Base-by-base conservation (phyloP, 805 yeast species). In the Yarrowia porcina region DNA sequence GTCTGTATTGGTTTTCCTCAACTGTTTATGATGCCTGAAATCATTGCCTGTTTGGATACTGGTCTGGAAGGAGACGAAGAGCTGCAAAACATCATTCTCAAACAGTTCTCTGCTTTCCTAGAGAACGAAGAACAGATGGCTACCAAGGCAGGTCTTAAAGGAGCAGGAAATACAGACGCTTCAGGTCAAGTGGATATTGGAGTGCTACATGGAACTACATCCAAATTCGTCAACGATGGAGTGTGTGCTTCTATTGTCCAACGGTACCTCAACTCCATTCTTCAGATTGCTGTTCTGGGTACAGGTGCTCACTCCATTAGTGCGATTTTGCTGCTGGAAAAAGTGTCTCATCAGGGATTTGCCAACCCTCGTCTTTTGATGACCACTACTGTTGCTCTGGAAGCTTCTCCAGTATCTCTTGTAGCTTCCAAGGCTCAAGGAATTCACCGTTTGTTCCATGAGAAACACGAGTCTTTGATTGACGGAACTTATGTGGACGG, bases 231-330 rank as follows among this genome's bases (percentile, higher is more conserved):
- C 25, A 81, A 78, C 68, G 94, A 89, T 69, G 88, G 91, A 13
- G 83, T 89, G 0, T 86, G 94, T 70, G 82, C 93, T 0, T 86
- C 88, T 0, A 68, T 90, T 11, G 86, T 84, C 4, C 90, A 89
- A 62, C 74, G 90, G 36, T 89, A 85, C 68, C 71, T 86, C 57
- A 33, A 21, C 4, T 30, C 74, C 2, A 78, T 87, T 5, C 73
- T 88, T 23, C 72, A 75, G 2, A 71, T 83, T 17, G 83, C 90
- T 62, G 65, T 84, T 0, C 67, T 70, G 3, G 79, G 79, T 35
- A 80, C 82, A 30, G 76, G 76, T 1, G 79, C 77, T 3, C 74
- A 73, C 49, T 82, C 89, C 0, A 72, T 76, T 28, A 71, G 79
- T 1, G 85, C 90, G 0, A 78, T 86, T 3, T 75, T 78, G 32